Conservation (phyloP, 345 rosid species). For the Arabis hirsuta region DNA sequence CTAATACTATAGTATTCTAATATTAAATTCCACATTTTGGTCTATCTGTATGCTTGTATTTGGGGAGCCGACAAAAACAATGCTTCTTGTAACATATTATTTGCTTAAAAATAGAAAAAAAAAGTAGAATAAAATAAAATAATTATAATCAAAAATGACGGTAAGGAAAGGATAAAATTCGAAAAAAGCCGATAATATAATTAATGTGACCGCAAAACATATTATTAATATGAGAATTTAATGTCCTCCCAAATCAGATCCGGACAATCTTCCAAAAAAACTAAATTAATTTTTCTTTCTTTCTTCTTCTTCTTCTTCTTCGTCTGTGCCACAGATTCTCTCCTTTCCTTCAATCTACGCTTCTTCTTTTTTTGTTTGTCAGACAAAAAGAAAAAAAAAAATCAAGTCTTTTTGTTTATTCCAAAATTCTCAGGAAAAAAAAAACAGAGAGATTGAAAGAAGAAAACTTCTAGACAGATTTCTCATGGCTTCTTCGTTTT, state of each 20-base stretch:
- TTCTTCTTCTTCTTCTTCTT: constrained; percentile 13
- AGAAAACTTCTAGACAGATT: constrained; percentile 22
- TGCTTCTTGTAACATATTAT: neutral
- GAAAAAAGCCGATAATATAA: constrained; percentile 15
- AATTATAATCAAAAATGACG: constrained; percentile 29
- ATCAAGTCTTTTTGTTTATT: constrained; percentile 15
- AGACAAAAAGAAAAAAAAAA: constrained; percentile 1
- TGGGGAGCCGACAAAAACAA: neutral
- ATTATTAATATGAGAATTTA: constrained; percentile 35
- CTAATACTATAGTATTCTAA: neutral
- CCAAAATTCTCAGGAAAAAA: neutral
- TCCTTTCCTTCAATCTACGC: constrained; percentile 38
- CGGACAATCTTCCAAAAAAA: constrained; percentile 40
- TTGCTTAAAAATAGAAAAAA: neutral
- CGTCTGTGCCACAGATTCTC: constrained; percentile 41
- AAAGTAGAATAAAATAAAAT: neutral
- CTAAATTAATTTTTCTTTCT: constrained; percentile 17
- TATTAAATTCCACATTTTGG: constrained; percentile 9
- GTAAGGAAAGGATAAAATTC: constrained; percentile 30
- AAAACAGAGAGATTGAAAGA: constrained; percentile 33
- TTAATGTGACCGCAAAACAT: constrained; percentile 36
- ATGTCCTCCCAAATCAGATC: constrained; percentile 41
- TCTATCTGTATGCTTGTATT: constrained; percentile 4
- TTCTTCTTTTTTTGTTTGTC: constrained; percentile 32
- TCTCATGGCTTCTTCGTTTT: constrained; percentile 47